A percentile compares a stretch with the other conserved stretches of the same genome.
Conservation (phyloP, 148 eudicot species). For the Limonium bicolor region DNA sequence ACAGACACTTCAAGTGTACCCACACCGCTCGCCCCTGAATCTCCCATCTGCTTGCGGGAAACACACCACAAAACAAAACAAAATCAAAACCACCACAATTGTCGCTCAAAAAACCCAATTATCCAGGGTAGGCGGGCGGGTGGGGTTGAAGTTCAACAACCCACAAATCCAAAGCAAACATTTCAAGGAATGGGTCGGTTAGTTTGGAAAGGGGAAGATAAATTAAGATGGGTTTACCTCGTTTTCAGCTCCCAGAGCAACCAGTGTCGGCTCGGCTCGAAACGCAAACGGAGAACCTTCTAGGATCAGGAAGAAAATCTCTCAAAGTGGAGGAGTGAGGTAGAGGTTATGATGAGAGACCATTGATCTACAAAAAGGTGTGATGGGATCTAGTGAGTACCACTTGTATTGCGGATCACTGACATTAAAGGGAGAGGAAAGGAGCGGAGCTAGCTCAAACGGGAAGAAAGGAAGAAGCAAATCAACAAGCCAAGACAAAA, state of each 20-base stretch:
- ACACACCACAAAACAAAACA: background rate
- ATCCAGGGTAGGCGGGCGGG: background rate
- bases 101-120: background rate
- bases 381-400: slow-evolving; percentile 1
- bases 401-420: slow-evolving; percentile 1
- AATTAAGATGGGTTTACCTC: slow-evolving; percentile 35
- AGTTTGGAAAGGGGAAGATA: slow-evolving; percentile 8
- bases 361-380: background rate
- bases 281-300: slow-evolving; percentile 27
- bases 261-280: slow-evolving; percentile 45
- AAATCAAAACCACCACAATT: background rate
- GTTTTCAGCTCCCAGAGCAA: slow-evolving; percentile 25
- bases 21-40: slow-evolving; percentile 15
- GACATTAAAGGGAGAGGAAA: background rate
- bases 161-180: background rate
- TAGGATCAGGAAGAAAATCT: slow-evolving; percentile 13
- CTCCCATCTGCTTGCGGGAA: slow-evolving; percentile 54
- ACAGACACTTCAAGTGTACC: slow-evolving; percentile 49
- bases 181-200: slow-evolving; percentile 5
- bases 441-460: too few species aligned
- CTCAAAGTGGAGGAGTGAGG: slow-evolving; percentile 8
- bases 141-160: too few species aligned
- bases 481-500: slow-evolving; percentile 25
- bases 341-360: slow-evolving; percentile 2
- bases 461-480: slow-evolving; percentile 4